Evolutionary conservation across 495 filamentous ascomycete species (phyloP).

Genomic region (Hyaloscypha bicolor): DNA sequence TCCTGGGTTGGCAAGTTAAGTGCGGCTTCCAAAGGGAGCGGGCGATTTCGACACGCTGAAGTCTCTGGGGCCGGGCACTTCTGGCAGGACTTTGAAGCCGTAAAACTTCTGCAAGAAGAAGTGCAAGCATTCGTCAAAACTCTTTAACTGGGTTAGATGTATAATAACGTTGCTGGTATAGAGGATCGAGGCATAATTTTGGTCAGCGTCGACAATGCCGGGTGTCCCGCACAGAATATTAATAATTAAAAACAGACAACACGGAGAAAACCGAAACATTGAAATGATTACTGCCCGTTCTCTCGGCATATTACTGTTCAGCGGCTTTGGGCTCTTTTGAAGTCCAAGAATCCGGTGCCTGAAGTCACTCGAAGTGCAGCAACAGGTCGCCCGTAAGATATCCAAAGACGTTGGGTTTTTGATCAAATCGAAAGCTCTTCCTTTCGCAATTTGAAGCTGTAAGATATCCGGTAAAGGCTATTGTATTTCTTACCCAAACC

Average conservation of each 20-base stretch:
- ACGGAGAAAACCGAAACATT: too few relatives aligned
- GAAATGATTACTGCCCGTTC: too few relatives aligned
- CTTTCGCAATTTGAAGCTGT: too few relatives aligned
- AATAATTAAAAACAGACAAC: not conserved
- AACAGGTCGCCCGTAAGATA: too few relatives aligned
- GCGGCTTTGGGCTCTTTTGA: too few relatives aligned
- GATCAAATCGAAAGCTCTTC: too few relatives aligned
- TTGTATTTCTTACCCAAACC: too few relatives aligned
- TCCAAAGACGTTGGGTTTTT: too few relatives aligned
- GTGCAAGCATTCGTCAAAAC: slow-evolving; percentile 23
- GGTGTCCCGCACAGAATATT: not conserved
- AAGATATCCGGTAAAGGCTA: too few relatives aligned
- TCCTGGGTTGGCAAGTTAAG: slow-evolving; percentile 68
- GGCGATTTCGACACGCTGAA: slow-evolving; percentile 24
- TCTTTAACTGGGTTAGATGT: slow-evolving; percentile 2
- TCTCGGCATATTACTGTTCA: too few relatives aligned
- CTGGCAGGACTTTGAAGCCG: slow-evolving; percentile 27
- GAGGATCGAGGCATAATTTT: not conserved
- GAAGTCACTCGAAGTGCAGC: too few relatives aligned
- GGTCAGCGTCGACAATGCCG: not conserved
- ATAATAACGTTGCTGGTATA: not conserved
- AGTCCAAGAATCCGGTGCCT: too few relatives aligned
- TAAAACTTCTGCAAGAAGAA: slow-evolving; percentile 23
- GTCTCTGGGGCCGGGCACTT: slow-evolving; percentile 33
- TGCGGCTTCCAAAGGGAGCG: not conserved